These are phyloP conservation scores for Mucor piriformis DNA, from an alignment of 371 early-diverging fungal species.

Conservation along the genomic window DNA sequence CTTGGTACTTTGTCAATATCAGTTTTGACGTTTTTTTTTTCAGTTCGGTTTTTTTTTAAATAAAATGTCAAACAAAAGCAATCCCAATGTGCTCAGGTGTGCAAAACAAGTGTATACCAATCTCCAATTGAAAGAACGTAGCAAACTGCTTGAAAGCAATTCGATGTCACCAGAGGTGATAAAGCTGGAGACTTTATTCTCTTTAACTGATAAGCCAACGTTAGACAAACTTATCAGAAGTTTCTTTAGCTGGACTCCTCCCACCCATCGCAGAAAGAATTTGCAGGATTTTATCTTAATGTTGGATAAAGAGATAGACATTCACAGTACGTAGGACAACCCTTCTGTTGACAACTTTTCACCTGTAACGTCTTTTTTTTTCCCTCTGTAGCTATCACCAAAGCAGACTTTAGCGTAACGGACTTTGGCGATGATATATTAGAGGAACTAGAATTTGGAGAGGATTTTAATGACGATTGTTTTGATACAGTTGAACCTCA, in stretches of 20 bases:
- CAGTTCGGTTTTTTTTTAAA: not conserved
- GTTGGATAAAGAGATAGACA: slow-evolving; percentile 20
- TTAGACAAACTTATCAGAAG: slow-evolving; percentile 19
- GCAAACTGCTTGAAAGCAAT: not conserved
- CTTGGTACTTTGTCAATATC: not conserved
- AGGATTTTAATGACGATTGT: too few relatives aligned
- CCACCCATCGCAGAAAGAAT: not conserved
- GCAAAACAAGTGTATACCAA: slow-evolving; percentile 45
- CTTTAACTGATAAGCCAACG: slow-evolving; percentile 10
- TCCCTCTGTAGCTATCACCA: too few relatives aligned
- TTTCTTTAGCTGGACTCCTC: not conserved
- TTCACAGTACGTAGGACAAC: not conserved
- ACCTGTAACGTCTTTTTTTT: not conserved
- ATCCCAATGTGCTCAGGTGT: slow-evolving; percentile 10
- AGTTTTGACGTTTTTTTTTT: too few relatives aligned
- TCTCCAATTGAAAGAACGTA: slow-evolving; percentile 29
- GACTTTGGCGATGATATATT: slow-evolving; percentile 6
- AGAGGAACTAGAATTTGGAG: not conserved
- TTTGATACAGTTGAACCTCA: too few relatives aligned
- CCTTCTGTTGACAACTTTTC: not conserved
- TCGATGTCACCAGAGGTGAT: slow-evolving; percentile 21
- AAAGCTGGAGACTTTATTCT: slow-evolving; percentile 31
- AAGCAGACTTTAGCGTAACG: too few relatives aligned
- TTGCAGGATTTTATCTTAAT: slow-evolving; percentile 11
- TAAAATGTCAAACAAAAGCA: not conserved